Conservation (phyloP, 2,329 filamentous ascomycete species). For the Zymoseptoria ardabiliae region DNA sequence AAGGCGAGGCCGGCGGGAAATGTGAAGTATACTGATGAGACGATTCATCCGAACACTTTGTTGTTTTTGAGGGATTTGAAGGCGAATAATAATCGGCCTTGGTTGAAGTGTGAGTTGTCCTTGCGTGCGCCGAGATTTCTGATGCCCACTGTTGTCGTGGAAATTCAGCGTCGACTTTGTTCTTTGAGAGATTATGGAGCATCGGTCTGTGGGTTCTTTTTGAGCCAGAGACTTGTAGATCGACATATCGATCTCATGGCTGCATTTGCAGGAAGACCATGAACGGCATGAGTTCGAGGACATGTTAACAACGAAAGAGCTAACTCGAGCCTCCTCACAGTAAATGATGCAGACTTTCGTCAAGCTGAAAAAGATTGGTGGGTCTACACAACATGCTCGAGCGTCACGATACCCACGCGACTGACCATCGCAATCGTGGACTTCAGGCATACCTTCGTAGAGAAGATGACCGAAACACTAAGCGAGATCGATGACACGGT, state of each 20-base stretch:
- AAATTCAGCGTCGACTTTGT: too few relatives aligned
- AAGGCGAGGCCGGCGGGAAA: slow-evolving; percentile 54
- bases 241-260: too few relatives aligned
- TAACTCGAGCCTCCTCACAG: slow-evolving; percentile 37
- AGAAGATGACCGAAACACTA: slow-evolving; percentile 62
- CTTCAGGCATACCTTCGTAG: slow-evolving; percentile 59
- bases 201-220: too few relatives aligned
- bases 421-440: neutral
- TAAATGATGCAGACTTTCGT: slow-evolving; percentile 72
- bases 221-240: too few relatives aligned
- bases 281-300: too few relatives aligned
- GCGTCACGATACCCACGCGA: neutral
- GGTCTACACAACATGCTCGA: neutral
- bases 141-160: too few relatives aligned
- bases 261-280: too few relatives aligned
- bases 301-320: neutral
- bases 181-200: too few relatives aligned
- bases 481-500: slow-evolving; percentile 70
- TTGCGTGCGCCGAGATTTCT: neutral
- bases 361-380: slow-evolving; percentile 67
- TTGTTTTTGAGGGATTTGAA: slow-evolving; percentile 53
- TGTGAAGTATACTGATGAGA: slow-evolving; percentile 50
- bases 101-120: slow-evolving; percentile 51
- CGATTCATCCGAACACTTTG: slow-evolving; percentile 57
- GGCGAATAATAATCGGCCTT: slow-evolving; percentile 55